Conservation (phyloP, 208 protist genomes). For the Acanthamoeba culbertsoni region DNA sequence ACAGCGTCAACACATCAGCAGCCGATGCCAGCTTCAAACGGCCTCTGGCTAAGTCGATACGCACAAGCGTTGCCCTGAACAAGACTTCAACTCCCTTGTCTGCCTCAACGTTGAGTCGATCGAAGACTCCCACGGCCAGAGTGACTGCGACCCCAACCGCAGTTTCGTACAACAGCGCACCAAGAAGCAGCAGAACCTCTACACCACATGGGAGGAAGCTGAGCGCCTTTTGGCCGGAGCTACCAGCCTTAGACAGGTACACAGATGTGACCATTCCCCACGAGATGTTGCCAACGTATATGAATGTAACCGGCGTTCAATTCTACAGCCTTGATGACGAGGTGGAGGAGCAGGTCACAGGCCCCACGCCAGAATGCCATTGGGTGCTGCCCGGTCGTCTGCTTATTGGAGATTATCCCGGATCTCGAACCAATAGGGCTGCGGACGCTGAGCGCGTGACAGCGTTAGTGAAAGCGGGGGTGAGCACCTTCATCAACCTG, state of each 20-base stretch:
- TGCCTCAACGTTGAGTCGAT: neutral
- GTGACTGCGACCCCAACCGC: too few relatives aligned
- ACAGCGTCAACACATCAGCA: neutral
- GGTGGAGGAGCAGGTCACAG: neutral
- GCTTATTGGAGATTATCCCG: neutral
- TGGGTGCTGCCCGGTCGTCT: neutral
- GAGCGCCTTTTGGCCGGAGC: neutral
- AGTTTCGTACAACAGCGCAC: too few relatives aligned
- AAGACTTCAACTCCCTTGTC: neutral
- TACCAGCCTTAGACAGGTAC: neutral
- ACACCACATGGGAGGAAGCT: neutral
- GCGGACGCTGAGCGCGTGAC: neutral
- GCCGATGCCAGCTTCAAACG: neutral
- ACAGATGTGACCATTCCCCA: neutral
- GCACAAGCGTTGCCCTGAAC: too few relatives aligned
- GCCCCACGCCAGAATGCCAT: neutral
- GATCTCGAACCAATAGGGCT: neutral
- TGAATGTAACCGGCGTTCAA: neutral
- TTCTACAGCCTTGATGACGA: neutral
- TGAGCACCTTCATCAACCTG: conserved; percentile 7
- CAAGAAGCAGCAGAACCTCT: neutral
- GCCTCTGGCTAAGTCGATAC: too few relatives aligned
- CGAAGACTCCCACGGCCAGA: neutral
- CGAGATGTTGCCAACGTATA: neutral
- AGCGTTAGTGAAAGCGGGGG: neutral